phyloP scores from a whole-genome alignment of 2,329 filamentous ascomycete genomes.

The Zarea fungicola region DNA sequence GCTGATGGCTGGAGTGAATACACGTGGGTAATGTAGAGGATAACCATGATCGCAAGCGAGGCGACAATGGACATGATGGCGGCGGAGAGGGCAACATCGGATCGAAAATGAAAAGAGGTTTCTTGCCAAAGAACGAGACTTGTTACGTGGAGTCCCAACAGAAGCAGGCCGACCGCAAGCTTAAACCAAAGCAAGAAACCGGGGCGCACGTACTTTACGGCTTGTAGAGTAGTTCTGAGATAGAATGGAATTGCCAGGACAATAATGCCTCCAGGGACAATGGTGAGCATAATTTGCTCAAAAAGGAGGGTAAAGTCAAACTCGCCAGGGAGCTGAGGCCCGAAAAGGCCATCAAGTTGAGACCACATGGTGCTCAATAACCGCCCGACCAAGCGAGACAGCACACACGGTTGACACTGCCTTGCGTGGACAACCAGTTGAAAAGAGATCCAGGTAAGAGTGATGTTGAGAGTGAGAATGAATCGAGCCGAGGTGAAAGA shows the following conservation, averaged over 20 bases:
- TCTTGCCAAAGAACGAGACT: conserved; percentile 25
- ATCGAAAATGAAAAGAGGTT: conserved; percentile 9
- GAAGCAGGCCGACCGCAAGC: neutral
- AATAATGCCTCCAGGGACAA: neutral
- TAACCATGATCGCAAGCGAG: conserved; percentile 19
- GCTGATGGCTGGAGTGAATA: conserved; percentile 28
- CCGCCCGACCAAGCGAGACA: no score
- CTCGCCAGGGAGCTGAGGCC: neutral
- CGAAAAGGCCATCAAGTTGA: neutral
- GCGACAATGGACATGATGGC: conserved; percentile 23
- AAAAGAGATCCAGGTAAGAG: no score
- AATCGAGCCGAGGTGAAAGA: no score
- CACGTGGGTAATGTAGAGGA: conserved; percentile 30
- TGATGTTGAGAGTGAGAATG: no score
- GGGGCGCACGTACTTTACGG: neutral
- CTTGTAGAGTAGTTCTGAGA: neutral
- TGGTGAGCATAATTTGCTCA: neutral
- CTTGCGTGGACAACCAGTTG: no score
- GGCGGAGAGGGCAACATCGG: conserved; percentile 24
- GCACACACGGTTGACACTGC: no score
- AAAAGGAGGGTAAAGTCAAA: conserved; percentile 1
- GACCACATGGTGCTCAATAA: no score
- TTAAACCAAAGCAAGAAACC: conserved; percentile 19
- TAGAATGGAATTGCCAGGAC: neutral
- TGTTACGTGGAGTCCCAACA: conserved; percentile 15